Percentiles rank a stretch among this genome's conserved stretches.
phyloP scores from a whole-genome alignment of 805 yeast genomes.

The Maudiozyma serrabonitensis region DNA sequence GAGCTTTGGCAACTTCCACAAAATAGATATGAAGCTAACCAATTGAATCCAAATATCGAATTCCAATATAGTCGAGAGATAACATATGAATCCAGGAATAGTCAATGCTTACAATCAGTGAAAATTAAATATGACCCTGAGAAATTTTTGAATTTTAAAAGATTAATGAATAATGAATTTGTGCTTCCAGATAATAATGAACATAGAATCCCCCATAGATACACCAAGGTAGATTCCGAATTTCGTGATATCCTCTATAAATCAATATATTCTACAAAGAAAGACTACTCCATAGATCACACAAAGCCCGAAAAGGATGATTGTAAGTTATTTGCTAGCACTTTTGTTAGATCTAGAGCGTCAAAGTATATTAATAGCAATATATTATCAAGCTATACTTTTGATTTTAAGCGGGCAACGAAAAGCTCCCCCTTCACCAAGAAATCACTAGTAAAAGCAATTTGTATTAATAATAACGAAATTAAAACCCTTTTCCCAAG shows the following conservation, averaged over 20 bases:
- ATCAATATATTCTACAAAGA: slow-evolving; percentile 42
- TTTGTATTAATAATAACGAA: slow-evolving; percentile 63
- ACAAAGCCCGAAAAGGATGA: slow-evolving; percentile 54
- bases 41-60: slow-evolving; percentile 20
- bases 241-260: slow-evolving; percentile 24
- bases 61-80: slow-evolving; percentile 1
- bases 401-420: slow-evolving; percentile 5
- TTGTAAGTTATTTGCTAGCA: slow-evolving; percentile 37
- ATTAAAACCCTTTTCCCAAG: slow-evolving; percentile 89
- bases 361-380: slow-evolving; percentile 32
- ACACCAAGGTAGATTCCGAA: slow-evolving; percentile 8
- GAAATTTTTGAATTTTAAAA: slow-evolving; percentile 17
- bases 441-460: slow-evolving; percentile 41
- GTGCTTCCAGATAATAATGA: neutral
- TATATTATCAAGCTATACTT: slow-evolving; percentile 22
- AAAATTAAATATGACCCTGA: slow-evolving; percentile 21
- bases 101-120: slow-evolving; percentile 7
- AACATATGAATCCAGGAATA: slow-evolving; percentile 5
- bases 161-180: slow-evolving; percentile 5
- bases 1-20: slow-evolving; percentile 9
- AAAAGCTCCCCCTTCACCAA: slow-evolving; percentile 4
- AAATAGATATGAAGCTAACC: slow-evolving; percentile 11
- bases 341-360: slow-evolving; percentile 32
- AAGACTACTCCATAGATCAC: slow-evolving; percentile 44
- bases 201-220: neutral